Evolutionary conservation across 2,329 filamentous ascomycete genomes (phyloP).

Genomic region (Botryotinia globosa): DNA sequence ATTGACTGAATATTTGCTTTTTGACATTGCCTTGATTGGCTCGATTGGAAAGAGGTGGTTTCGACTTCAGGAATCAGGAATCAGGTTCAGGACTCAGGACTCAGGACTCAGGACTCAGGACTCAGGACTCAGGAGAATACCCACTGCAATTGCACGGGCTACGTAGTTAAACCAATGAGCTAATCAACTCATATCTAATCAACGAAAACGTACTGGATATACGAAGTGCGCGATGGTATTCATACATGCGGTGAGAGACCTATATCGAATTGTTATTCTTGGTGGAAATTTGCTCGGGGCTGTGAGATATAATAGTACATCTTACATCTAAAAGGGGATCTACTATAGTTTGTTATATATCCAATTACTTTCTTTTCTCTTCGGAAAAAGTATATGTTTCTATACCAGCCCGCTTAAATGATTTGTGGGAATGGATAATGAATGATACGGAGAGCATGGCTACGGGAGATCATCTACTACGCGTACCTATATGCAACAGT

Average conservation of each 20-base stretch:
- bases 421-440: neutral
- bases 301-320: no score
- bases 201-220: neutral
- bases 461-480: neutral
- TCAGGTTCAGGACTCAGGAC: no score
- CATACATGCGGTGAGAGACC: neutral
- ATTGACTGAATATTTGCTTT: neutral
- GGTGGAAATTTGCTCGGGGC: no score
- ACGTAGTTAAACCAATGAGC: neutral
- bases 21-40: neutral
- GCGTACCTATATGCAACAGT: fast-evolving
- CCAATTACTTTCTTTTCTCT: no score
- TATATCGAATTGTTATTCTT: no score
- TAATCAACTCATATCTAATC: neutral
- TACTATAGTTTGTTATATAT: no score
- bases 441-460: fast-evolving
- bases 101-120: neutral
- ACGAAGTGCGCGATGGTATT: neutral
- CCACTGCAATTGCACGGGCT: neutral
- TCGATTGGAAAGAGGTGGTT: neutral
- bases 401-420: no score
- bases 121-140: neutral
- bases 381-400: no score
- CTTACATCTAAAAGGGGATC: no score
- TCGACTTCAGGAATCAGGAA: neutral